phyloP scores from a whole-genome alignment of 2,329 filamentous ascomycete genomes.

The Biscogniauxia marginata region DNA sequence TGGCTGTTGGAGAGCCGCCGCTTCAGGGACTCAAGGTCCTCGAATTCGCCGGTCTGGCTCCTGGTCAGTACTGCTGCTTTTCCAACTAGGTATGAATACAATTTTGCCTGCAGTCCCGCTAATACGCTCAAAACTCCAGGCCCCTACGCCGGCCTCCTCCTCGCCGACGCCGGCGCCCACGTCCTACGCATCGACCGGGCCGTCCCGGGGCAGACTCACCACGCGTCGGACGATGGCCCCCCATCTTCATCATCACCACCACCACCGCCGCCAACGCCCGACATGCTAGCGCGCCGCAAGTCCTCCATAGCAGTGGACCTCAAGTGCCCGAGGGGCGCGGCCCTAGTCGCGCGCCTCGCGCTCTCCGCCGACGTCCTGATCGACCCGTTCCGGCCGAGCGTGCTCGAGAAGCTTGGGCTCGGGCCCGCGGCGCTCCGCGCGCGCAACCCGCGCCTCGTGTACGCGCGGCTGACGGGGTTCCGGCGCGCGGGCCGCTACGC shows the following conservation, averaged over 20 bases:
- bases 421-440: conserved; percentile 66
- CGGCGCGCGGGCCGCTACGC: conserved; percentile 81
- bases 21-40: conserved; percentile 55
- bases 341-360: conserved; percentile 65
- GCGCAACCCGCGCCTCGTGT: conserved; percentile 72
- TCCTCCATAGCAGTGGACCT: conserved; percentile 77
- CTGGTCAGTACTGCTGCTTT: conserved; percentile 45
- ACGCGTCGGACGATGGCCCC: conserved; percentile 1
- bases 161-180: conserved; percentile 84
- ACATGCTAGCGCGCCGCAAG: conserved; percentile 80
- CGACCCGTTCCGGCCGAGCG: conserved; percentile 89
- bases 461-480: conserved; percentile 88
- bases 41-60: conserved; percentile 61
- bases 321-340: conserved; percentile 62
- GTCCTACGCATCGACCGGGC: conserved; percentile 82
- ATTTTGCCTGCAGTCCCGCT: no score
- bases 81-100: no score
- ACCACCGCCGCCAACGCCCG: conserved; percentile 47
- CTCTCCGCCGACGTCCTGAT: conserved; percentile 73
- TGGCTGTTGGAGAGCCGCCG: conserved; percentile 40
- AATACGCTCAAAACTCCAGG: no score
- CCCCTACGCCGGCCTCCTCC: conserved; percentile 83
- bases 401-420: conserved; percentile 81
- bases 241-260: background rate
- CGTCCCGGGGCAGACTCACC: conserved; percentile 42